These are phyloP conservation scores for Farysia itapuensis DNA, from an alignment of 1,284 basidiomycete species.

Conservation along the genomic window DNA sequence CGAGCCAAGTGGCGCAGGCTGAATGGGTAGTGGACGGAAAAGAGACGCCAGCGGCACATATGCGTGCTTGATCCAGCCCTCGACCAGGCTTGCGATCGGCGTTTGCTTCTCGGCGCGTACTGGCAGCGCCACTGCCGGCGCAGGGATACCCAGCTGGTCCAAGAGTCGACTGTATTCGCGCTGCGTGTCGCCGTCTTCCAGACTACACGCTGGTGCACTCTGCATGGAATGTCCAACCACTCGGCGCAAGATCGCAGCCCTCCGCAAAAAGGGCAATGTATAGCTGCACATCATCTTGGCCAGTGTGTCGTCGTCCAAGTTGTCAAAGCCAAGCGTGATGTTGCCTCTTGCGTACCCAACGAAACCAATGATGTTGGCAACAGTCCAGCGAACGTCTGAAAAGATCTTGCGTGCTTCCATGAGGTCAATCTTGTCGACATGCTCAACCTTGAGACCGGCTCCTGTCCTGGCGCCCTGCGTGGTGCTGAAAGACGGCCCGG, in stretches of 20 bases:
- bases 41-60: conserved; percentile 54
- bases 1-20: conserved; percentile 28
- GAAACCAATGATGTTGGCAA: conserved; percentile 54
- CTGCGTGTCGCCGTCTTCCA: neutral
- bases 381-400: conserved; percentile 56
- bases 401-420: conserved; percentile 44
- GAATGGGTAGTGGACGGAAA: conserved; percentile 56
- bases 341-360: conserved; percentile 58
- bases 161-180: conserved; percentile 52
- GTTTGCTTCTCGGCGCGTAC: conserved; percentile 49
- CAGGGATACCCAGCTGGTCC: conserved; percentile 39
- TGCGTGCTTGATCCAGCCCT: conserved; percentile 59
- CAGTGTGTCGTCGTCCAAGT: conserved; percentile 61
- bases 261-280: conserved; percentile 89
- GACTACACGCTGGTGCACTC: neutral
- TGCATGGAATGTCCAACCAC: conserved; percentile 63
- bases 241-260: conserved; percentile 81
- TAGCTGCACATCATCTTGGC: conserved; percentile 85
- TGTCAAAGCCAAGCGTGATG: conserved; percentile 58
- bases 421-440: conserved; percentile 31
- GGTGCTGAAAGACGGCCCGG: conserved; percentile 18
- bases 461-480: conserved; percentile 17
- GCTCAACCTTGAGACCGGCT: conserved; percentile 19
- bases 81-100: conserved; percentile 52
- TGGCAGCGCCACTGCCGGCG: conserved; percentile 48